Conservation (phyloP, 169 alveolate genomes). For the Cryptosporidium ryanae region DNA sequence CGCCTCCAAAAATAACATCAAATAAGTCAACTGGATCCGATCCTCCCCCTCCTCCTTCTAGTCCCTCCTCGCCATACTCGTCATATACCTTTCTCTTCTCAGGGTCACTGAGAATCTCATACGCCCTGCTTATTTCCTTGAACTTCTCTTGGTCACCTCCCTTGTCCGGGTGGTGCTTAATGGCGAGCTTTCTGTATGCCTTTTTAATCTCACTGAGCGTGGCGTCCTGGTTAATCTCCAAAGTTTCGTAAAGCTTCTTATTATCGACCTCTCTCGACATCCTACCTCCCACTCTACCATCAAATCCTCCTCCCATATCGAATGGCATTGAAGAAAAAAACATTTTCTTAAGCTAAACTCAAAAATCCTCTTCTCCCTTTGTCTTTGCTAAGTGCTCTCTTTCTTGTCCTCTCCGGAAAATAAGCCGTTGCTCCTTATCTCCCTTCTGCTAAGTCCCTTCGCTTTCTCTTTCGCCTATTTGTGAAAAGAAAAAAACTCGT, state of each 20-base stretch:
- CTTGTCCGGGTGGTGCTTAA: constrained; percentile 98
- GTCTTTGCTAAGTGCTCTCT: constrained; percentile 8
- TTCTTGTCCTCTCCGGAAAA: constrained; percentile 3
- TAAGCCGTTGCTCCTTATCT: neutral
- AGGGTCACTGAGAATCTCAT: constrained; percentile 96
- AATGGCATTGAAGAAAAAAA: constrained; percentile 74
- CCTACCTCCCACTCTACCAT: constrained; percentile 74
- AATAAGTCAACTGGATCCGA: constrained; percentile 90
- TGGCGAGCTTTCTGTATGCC: constrained; percentile 94
- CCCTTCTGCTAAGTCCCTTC: constrained; percentile 1
- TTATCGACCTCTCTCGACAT: constrained; percentile 83
- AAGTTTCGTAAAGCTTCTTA: constrained; percentile 86
- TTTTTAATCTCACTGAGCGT: constrained; percentile 93
- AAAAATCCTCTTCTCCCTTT: neutral
- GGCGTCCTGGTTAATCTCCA: constrained; percentile 87
- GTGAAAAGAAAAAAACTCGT: too few relatives aligned
- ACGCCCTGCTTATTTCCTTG: constrained; percentile 96
- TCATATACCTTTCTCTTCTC: constrained; percentile 96
- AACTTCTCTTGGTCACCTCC: constrained; percentile 98
- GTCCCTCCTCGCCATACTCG: constrained; percentile 97
- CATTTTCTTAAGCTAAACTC: constrained; percentile 16
- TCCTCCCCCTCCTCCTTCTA: constrained; percentile 92
- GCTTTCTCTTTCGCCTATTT: too few relatives aligned
- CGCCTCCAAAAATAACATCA: constrained; percentile 95
- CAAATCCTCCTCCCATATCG: constrained; percentile 75